Evolutionary conservation across 129 eudicot species (phyloP), one percentile per base, ranked within the genome.

Genomic region (Glebionis coronaria): DNA sequence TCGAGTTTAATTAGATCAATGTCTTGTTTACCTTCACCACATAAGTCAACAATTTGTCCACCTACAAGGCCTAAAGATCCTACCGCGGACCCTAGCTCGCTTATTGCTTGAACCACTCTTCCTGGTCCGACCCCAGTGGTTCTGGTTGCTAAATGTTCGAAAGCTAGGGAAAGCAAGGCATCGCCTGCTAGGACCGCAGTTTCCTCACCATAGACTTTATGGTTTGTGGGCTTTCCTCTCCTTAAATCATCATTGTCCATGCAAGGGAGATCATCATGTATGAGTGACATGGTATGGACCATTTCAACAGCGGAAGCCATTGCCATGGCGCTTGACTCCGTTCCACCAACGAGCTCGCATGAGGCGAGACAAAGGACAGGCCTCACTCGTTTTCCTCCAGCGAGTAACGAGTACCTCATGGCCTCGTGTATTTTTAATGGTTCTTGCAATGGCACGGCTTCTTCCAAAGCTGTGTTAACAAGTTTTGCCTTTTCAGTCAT

Each of bases 281-380:
- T 81, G 44, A 86, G 81, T 11, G 88, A 83, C 94, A 86, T 86
- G 3, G 88, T 86, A 19, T 83, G 94, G 62, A 86, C 83, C 94
- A 86, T 86, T 70, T 86, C 94, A 0, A 81, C 25, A 2, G 86
- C 84, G 0, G 75, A 83, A 10, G 94, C 94, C 72, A 73, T 40
- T 5, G 88, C 82, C 51, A 86, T 69, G 2, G 83, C 88, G 50
- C 51, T 12, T 2, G 62, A 12, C 11, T 78, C 84, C 6, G 44
- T 60, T 0, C 88, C 86, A 9, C 94, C 94, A 1, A 83, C 88
- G 0, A 86, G 70, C 58, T 86, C 89, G 27, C 94, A 86, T 3
- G 88, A 56, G 5, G 94, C 79, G 0, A 86, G 73, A 69, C 94
- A 83, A 14, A 86, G 47, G 12, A 83, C 40, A 25, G 94, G 94